Evolutionary conservation across 2,329 filamentous ascomycete genomes (phyloP), one percentile per base, ranked within the genome.

Genomic region (Leptosphaerulina australis): DNA sequence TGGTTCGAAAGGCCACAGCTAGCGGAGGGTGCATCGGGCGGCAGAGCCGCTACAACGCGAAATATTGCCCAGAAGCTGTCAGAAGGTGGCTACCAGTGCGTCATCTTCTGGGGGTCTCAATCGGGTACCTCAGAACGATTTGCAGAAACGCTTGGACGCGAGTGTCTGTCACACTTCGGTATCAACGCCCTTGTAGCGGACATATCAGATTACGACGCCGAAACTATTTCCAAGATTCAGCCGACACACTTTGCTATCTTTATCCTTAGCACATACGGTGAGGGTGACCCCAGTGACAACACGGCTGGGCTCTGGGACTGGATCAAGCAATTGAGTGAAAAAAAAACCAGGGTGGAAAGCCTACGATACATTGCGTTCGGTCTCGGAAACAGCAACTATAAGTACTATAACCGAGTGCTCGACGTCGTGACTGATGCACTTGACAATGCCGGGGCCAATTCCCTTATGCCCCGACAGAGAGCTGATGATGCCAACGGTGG

Each of bases 101-200:
- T 78, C 17, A 69, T 79, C 26, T 77, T 80, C 65, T 80, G 74
- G 74, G 76, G 76, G n/a, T 79, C 77, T 2, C 77, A 79, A 52
- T 77, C 76, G 3, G 77, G 77, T 7, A 78, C 76, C 0, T 75
- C 76, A 0, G 76, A 79, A 53, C 67, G 69, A 8, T 71, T 78
- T 40, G 76, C 77, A 6, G 69, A 70, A 39, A 67, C 69, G 4
- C 61, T 79, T 0, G 70, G 69, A 3, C 67, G 72, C 36, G 77
- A 80, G 38, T 70, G 70, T 34, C 61, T 66, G 14, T 63, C 67
- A 22, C 67, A 71, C 14, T 78, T 77, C 37, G 73, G 75, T 4
- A 63, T 77, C 10, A 65, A 74, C 33, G 62, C 69, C 6, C 54
- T 79, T 20, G 69, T 69, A 0, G 77, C 75, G 5, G 77, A 81